Conservation (phyloP, 306 rosid genomes). For the Trifolium dubium region DNA sequence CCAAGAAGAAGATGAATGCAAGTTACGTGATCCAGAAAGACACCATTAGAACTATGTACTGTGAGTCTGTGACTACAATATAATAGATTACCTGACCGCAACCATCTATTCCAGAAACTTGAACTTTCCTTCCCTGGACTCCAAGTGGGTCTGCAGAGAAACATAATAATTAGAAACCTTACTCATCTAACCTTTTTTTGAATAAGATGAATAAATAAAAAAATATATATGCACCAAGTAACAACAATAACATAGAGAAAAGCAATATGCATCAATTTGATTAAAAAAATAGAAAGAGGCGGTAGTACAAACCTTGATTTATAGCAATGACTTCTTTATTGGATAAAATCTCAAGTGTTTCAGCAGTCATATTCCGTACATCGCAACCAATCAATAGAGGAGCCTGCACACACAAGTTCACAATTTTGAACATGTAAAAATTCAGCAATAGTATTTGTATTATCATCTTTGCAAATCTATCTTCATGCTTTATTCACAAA, state of each 20-base stretch:
- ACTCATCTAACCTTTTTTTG: conserved; percentile 16
- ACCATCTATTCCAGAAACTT: conserved; percentile 64
- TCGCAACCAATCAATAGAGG: conserved; percentile 92
- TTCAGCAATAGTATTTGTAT: conserved; percentile 11
- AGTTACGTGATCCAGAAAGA: conserved; percentile 28
- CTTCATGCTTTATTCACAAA: conserved; percentile 33
- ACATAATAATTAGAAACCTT: conserved; percentile 30
- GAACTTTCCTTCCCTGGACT: conserved; percentile 90
- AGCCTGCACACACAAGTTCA: conserved; percentile 65
- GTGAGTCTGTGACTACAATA: conserved; percentile 23
- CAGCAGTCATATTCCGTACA: conserved; percentile 76
- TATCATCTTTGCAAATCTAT: conserved; percentile 16
- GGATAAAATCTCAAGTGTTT: conserved; percentile 69
- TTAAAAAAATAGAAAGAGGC: conserved; percentile 23
- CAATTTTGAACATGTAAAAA: conserved; percentile 40
- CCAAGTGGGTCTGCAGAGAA: conserved; percentile 76
- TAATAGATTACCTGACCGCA: conserved; percentile 68
- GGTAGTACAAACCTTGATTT: conserved; percentile 72
- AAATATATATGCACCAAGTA: neutral
- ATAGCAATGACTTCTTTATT: conserved; percentile 85
- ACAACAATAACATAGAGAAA: conserved; percentile 1
- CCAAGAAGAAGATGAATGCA: conserved; percentile 11
- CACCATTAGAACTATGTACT: conserved; percentile 8
- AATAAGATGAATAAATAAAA: conserved; percentile 26
- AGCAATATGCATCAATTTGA: conserved; percentile 21